A percentile compares a stretch with the other conserved stretches of the same genome.
Conservation (phyloP, 106 monocot genomes). For the Xerophyta viscosa region DNA sequence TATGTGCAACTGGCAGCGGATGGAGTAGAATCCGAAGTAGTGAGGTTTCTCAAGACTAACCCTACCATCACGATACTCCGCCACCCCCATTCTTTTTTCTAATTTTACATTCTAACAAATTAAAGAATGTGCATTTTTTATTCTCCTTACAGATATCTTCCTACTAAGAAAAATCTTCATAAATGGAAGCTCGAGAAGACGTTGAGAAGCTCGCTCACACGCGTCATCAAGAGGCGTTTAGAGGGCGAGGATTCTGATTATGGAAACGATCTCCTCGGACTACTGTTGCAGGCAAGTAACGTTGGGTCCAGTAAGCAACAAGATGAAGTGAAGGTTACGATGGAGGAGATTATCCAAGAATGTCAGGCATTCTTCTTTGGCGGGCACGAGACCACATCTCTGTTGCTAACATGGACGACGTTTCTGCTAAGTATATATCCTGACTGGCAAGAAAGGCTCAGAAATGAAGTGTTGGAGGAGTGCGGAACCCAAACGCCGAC, state of each 20-base stretch:
- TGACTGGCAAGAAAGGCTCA: conserved; percentile 54
- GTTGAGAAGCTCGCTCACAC: conserved; percentile 15
- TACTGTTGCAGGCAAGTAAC: conserved; percentile 63
- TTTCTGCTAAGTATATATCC: conserved; percentile 44
- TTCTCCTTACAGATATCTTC: conserved; percentile 40
- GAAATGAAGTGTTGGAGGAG: conserved; percentile 41
- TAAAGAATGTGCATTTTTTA: not conserved
- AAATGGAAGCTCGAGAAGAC: conserved; percentile 25
- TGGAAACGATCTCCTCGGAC: conserved; percentile 49
- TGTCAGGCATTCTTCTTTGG: conserved; percentile 81
- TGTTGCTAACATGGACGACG: conserved; percentile 55
- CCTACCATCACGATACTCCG: too few species aligned
- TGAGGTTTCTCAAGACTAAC: too few species aligned
- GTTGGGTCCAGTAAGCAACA: conserved; percentile 3
- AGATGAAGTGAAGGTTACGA: conserved; percentile 23
- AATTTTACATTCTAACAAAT: too few species aligned
- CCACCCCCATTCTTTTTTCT: too few species aligned
- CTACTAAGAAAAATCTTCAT: conserved; percentile 19
- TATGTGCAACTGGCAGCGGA: too few species aligned
- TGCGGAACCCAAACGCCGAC: conserved; percentile 35
- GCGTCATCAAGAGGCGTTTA: conserved; percentile 23
- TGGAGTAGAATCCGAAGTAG: too few species aligned
- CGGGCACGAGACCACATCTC: conserved; percentile 61
- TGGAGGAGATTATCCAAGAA: conserved; percentile 57
- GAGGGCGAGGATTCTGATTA: conserved; percentile 17